Base-by-base conservation (phyloP, 306 rosid genomes). In the Fragaria nilgerrensis region DNA sequence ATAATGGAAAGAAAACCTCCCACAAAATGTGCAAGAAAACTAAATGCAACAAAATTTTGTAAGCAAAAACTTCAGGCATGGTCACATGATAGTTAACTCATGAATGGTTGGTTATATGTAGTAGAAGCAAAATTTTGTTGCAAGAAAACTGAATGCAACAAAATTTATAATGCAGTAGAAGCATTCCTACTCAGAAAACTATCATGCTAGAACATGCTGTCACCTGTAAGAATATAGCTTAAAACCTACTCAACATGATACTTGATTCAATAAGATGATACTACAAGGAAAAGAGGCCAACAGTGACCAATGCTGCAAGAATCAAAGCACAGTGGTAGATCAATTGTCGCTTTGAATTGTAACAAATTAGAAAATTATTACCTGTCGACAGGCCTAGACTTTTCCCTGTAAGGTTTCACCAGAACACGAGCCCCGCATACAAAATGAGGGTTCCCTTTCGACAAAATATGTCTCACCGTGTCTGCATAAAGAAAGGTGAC, bases 371-470 rank as follows among this genome's bases (percentile, higher is more conserved):
- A 73, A 43, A 34, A 39, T 70, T 16, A 39, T 36, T 74, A 83
- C 89, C 87, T 83, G 29, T 86, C 87, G 25, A 66, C 39, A 65
- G 78, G 83, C 75, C 82, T 83, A 11, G 85, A 75, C 23, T 86
- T 86, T 49, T 83, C 89, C 81, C 81, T 66, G 78, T 86, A 86
- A 44, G 87, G 89, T 73, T 86, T 86, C 34, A 86, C 89, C 11
- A 86, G 82, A 55, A 86, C 85, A 25, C 87, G 89, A 69, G 84
- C 85, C 37, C 83, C 85, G 4, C 87, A 83, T 23, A 86, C 82
- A 53, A 78, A 83, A 68, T 86, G 89, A 52, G 87, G 85, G 76
- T 81, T 83, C 37, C 84, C 87, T n/a, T 75, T 81, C 0, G 89
- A 73, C 62, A 86, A 78, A 59, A 86, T 80, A 36, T 80, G 77